Evolutionary conservation across 345 rosid genomes (phyloP).

Genomic region (Litchi chinensis): DNA sequence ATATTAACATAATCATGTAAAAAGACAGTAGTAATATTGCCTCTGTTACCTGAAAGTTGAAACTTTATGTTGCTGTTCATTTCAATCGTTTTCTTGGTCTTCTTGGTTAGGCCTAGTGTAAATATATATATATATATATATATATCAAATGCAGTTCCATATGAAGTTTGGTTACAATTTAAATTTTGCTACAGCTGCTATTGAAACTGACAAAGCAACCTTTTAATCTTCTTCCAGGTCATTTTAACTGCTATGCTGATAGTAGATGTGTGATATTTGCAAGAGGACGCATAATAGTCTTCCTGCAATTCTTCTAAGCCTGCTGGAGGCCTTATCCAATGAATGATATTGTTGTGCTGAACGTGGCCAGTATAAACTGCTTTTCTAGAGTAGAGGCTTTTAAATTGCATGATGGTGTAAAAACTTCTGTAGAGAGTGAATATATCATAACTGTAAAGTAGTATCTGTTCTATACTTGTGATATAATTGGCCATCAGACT

Average conservation of each 20-base stretch:
- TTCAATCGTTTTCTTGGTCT: background rate
- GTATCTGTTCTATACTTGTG: background rate
- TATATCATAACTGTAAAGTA: constrained; percentile 8
- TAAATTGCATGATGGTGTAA: background rate
- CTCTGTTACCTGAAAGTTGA: background rate
- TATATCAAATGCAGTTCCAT: background rate
- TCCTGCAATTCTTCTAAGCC: background rate
- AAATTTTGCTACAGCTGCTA: background rate
- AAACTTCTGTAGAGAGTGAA: no score
- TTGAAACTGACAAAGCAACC: background rate
- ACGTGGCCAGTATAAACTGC: background rate
- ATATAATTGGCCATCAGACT: background rate
- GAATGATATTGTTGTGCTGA: background rate
- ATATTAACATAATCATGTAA: background rate
- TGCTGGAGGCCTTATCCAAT: background rate
- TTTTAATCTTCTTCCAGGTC: constrained; percentile 9
- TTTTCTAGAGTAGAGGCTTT: constrained; percentile 5
- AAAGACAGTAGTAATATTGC: background rate
- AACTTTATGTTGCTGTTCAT: background rate
- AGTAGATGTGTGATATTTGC: background rate
- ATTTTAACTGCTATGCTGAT: background rate
- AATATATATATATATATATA: no score
- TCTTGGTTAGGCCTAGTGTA: background rate
- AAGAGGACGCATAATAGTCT: background rate
- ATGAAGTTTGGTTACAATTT: constrained; percentile 2